Evolutionary conservation across 2,329 filamentous ascomycete genomes (phyloP), one percentile per base, ranked within the genome.

Genomic region (Lithohypha guttulata): DNA sequence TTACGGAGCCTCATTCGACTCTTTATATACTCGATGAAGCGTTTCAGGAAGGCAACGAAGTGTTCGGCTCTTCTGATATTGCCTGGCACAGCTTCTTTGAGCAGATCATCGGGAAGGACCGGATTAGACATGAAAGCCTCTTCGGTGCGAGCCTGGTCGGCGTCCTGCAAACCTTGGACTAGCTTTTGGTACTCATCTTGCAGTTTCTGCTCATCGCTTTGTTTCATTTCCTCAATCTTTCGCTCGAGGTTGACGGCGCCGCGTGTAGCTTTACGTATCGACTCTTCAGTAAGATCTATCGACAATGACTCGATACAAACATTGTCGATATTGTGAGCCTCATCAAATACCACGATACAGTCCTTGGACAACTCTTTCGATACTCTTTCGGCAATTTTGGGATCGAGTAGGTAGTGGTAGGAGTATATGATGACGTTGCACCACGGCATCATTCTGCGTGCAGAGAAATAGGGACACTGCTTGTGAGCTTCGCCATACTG

Each of bases 401-500:
- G 91, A 54, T 98, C 93, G 11, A 98, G 75, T 2, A 98, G 75
- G 56, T 98, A 98, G 61, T 98, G 91, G 57, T 98, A 98, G 1
- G 91, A 98, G 65, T 98, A 98, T 51, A 98, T 98, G 55, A 98
- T 95, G 56, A 98, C 86, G 58, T 98, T 96, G 71, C 91, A 98
- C 57, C 87, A 96, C 54, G 91, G 81, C 89, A 98, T 96, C 91
- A 98, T 98, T 48, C 91, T 78, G 42, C 91, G 74, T 10, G 85
- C 84, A 10, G 89, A 95, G 53, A 98, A 98, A 59, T 98, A 98
- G 0, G 91, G 91, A 52, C 91, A 98, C 59, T 96, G 91, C 58
- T 95, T 95, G 48, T 95, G 79, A 53, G 94, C 73, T 61, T 98
- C 89, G 38, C 93, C 89, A 53, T 98, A 96, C 47, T 74, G 77